Base-by-base conservation (phyloP, 176 grass and related monocot genomes). In the Rhynchospora breviuscula region DNA sequence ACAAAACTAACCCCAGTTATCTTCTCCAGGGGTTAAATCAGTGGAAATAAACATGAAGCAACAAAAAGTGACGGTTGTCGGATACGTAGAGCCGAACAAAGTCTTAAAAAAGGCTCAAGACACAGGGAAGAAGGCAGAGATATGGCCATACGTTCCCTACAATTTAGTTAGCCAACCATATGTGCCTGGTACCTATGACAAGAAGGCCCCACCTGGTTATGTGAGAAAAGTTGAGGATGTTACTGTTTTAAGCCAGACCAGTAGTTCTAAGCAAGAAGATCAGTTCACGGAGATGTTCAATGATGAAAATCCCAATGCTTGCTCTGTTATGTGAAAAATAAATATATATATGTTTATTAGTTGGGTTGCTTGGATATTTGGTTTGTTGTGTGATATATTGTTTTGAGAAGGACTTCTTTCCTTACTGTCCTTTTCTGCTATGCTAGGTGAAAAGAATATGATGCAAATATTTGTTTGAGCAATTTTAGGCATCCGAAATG, bases 81-180 rank as follows among this genome's bases (percentile, higher is more conserved):
- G 91, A 1, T 93, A 84, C 25, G 88, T 88, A 56, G 91, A 93
- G 83, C 51, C 88, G 1, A 84, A 67, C 75, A 88, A 90, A 79
- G 88, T 93, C 44, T 60, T 93, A 43, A 90, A 90, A 81, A 86
- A 75, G 84, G 85, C 85, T 19, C 69, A 93, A 78, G 79, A 83
- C 26, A 93, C 91, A 6, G 88, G 91, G 14, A 93, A 93, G 80
- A 88, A 86, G 80, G 83, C 84, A 2, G 91, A 93, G 86, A 67
- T 93, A 43, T 93, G 91, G 91, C 91, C 91, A 11, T 93, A 93
- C 10, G 88, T 90, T 35, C 88, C 91, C 1, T 90, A 90, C 80
- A 90, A 63, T 54, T 44, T 88, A 61, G 91, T 93, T 45, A 56
- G 47, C 44, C 87, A 92, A 29, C 90, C 90, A 2, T 92, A 89